Base-by-base conservation (phyloP, 192 early-diverging fungal genomes). In the Chytriomyces sp. region DNA sequence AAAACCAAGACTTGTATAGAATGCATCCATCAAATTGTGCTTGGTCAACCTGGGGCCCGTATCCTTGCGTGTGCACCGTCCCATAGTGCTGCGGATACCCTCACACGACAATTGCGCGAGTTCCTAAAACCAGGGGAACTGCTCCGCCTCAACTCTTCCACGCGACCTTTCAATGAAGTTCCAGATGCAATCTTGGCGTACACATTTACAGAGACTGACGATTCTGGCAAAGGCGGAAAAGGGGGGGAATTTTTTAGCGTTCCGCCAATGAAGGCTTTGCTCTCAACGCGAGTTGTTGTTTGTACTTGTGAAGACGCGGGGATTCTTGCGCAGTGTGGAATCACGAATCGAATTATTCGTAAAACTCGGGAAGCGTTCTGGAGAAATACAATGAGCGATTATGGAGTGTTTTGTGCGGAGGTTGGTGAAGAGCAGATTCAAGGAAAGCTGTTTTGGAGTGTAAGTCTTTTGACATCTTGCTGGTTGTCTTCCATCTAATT, bases 1-100 rank as follows among this genome's bases (percentile, higher is more conserved):
- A 90, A 90, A 78, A 90, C 89, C 11, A 83, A 80, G 50, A 90
- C 89, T 6, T 64, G 85, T 44, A 81, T 84, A 46, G 89, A 90
- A 57, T 74, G 76, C 0, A 82, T 85, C 5, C 72, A 82, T 13
- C 89, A 90, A 64, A 79, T 86, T 28, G 26, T 89, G 20, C 60
- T 69, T 26, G 53, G 59, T 28, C 60, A 82, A 24, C 76, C 82
- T 2, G 70, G 83, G 48, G 78, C 81, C 24, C 84, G 79, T 59
- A 80, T 90, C 13, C 72, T 90, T n/a, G 87, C 81, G 43, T 85
- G 82, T 7, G 87, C 89, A 7, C 87, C 89, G 6, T 85, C 84
- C 13, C 74, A 87, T 71, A 85, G 84, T 13, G 87, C 86, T 5
- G 77, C 81, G 63, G 89, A 90, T 71, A 87, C 86, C 6, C 81